These are phyloP conservation scores for Metschnikowia lochheadii DNA, from an alignment of 805 yeast genomes.

Conservation along the genomic window DNA sequence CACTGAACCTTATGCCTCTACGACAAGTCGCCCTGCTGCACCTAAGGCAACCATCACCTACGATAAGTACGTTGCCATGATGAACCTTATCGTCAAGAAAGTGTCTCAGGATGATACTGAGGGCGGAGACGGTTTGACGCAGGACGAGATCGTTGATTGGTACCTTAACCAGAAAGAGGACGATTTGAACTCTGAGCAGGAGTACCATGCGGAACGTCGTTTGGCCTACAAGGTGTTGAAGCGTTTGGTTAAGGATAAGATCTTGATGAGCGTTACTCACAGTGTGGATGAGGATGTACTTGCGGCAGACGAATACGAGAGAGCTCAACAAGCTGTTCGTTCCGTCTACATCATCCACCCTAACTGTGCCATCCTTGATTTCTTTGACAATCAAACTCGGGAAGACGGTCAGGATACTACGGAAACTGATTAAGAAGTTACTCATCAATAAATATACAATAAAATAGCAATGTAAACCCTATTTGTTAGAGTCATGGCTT, in stretches of 20 bases:
- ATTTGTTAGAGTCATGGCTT: neutral
- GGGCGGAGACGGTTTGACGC: constrained; percentile 59
- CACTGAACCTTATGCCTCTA: neutral
- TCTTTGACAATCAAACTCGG: constrained; percentile 37
- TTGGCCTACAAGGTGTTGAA: constrained; percentile 76
- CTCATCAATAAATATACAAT: neutral
- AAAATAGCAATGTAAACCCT: constrained; percentile 2
- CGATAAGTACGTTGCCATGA: constrained; percentile 81
- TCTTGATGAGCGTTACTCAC: constrained; percentile 56
- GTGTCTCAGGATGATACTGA: constrained; percentile 51
- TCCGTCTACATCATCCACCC: constrained; percentile 59
- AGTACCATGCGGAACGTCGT: constrained; percentile 64
- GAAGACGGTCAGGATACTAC: constrained; percentile 6
- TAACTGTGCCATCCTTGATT: constrained; percentile 74
- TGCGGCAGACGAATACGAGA: constrained; percentile 13
- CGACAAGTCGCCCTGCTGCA: constrained; percentile 1
- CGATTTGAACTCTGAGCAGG: constrained; percentile 63
- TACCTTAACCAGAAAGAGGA: constrained; percentile 73
- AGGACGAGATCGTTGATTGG: constrained; percentile 70
- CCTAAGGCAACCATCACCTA: constrained; percentile 56
- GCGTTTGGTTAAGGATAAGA: constrained; percentile 78
- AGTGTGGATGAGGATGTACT: constrained; percentile 28
- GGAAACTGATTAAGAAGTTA: neutral
- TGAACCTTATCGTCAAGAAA: constrained; percentile 68
- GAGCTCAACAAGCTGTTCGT: constrained; percentile 9